phyloP scores from a whole-genome alignment of 2,329 filamentous ascomycete genomes.

The Fusarium lyarnte region DNA sequence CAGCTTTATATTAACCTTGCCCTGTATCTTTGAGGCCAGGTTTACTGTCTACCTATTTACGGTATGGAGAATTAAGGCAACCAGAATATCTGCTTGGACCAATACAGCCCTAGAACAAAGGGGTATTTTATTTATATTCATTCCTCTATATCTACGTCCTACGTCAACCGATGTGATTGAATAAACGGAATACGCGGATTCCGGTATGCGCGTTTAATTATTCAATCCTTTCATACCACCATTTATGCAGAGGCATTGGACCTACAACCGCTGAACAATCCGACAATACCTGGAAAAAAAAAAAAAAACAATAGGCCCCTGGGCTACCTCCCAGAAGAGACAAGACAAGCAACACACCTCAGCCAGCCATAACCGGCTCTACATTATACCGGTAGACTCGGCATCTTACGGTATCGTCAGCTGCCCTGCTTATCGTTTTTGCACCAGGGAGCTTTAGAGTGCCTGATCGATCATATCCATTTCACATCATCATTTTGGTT shows the following conservation, averaged over 20 bases:
- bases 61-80: neutral
- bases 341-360: neutral
- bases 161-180: neutral
- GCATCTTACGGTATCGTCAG: constrained; percentile 26
- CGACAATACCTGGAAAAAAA: neutral
- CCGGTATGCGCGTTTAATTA: constrained; percentile 11
- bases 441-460: neutral
- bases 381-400: constrained; percentile 22
- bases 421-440: constrained; percentile 14
- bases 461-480: neutral
- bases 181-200: constrained; percentile 9
- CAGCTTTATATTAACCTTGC: neutral
- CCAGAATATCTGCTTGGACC: neutral
- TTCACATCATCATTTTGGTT: neutral
- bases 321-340: constrained; percentile 13
- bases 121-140: neutral
- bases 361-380: constrained; percentile 14
- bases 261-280: constrained; percentile 2
- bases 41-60: neutral
- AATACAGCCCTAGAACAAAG: neutral
- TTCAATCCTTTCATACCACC: neutral
- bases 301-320: neutral
- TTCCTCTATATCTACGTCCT: neutral
- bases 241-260: constrained; percentile 13
- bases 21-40: neutral